Evolutionary conservation across 768 basidiomycete genomes (phyloP), one percentile per base, ranked within the genome.

Genomic region (Suillus subalutaceus): DNA sequence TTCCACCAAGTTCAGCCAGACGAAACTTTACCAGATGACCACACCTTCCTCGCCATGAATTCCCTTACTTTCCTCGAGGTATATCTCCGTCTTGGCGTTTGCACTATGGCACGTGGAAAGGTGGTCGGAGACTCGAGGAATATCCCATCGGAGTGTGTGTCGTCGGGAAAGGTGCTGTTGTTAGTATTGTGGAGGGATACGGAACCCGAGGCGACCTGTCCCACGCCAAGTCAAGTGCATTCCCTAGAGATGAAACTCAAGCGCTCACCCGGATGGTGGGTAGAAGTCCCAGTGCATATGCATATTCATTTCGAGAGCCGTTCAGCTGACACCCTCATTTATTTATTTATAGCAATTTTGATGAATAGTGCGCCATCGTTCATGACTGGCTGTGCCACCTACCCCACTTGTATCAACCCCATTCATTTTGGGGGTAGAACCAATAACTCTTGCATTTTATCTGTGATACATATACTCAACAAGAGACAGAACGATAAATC

Each of bases 191-290:
- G 48, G 48, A 40, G 35, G 12, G 62, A 63, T 63, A 38, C 16
- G 4, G 41, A 63, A 12, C 4, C 35, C 48, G 62, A 63, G 23
- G 35, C 13, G 4, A 30, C n/a, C 52, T 63, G 48, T 50, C 62
- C 62, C 8, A 37, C 48, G 35, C 46, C 4, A 20, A 32, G 30
- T 40, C 62, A 63, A 38, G 52, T 37, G 40, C 30, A n/a, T 40
- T 7, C 3, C 35, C 13, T 63, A 35, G 40, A 40, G 62, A 5
- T 16, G 48, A 53, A 62, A 16, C 52, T 63, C 23, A n/a, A 40
- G 20, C 48, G 50, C 46, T n/a, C 60, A 46, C 43, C 64, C 2
- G 43, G 62, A 38, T 52, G 62, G 48, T 52, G 62, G 48, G 46
- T 63, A 4, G 48, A 52, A 15, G 3, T 20, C 40, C 13, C 6